Base-by-base conservation (phyloP, 805 yeast species). In the Sungouiella thailandica region DNA sequence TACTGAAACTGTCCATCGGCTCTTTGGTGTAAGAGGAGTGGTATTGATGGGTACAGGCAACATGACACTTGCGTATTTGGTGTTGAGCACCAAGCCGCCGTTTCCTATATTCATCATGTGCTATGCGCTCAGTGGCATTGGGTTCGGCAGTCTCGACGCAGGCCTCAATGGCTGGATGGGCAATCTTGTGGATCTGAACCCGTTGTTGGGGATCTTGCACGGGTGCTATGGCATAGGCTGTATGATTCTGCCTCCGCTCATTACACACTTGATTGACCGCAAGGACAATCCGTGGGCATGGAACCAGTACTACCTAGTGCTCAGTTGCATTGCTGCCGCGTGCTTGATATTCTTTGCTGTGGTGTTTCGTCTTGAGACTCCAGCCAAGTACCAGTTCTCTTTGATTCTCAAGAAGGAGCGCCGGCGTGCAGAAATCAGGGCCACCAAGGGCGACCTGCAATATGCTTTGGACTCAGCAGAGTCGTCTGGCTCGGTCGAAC, bases 71-170 rank as follows among this genome's bases (percentile, higher is more conserved):
- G 58, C 69, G 9, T 78, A 64, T 46, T 34, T 60, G 5, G 40
- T 69, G 2, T 55, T 65, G n/a, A 53, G 65, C 7, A 40, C 57
- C 3, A 60, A 52, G 26, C 72, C 75, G 1, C 74, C 74, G 13
- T 68, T 65, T 38, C 36, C 47, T 8, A 16, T 74, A 0, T 60
- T 74, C 17, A 62, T 71, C 1, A 1, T 58, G 0, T 53, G 62
- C 20, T 66, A 72, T 38, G 46, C 62, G 2, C 43, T 69, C 15
- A 50, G 53, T 29, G 88, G 88, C 0, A 46, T 77, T 25, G 80
- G 82, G 0, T 62, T 62, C 35, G 86, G 87, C 1, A 43, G 70
- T 7, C 43, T 74, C 17, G 86, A 79, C 49, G 74, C 81, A 23
- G 57, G 72, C 7, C 55, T 75, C 46, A 77, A 75, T 44, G 60